These are phyloP conservation scores for Saccharomycopsis babjevae DNA, from an alignment of 805 yeast genomes.

Conservation along the genomic window DNA sequence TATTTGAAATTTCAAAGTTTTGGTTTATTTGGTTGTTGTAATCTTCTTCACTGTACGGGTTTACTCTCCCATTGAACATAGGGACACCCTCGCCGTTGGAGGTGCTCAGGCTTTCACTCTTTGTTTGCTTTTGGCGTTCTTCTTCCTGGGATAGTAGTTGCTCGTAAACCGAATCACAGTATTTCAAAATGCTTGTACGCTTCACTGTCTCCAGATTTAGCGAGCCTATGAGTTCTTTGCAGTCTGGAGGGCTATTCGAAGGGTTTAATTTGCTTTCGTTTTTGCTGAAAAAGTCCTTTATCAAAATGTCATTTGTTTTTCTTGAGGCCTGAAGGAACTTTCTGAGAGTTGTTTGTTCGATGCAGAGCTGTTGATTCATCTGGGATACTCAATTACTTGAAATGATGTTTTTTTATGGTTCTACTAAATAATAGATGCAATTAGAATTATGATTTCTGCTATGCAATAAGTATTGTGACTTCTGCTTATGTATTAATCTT, in stretches of 20 bases:
- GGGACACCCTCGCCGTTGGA: no score
- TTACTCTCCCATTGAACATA: neutral
- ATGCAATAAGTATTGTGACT: no score
- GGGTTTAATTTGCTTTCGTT: neutral
- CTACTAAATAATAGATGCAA: no score
- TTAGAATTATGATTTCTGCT: no score
- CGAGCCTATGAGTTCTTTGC: neutral
- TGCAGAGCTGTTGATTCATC: neutral
- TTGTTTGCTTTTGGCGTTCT: neutral
- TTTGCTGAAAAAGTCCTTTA: neutral
- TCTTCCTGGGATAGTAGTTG: neutral
- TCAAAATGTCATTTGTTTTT: neutral
- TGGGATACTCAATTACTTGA: no score
- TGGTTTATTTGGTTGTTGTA: neutral
- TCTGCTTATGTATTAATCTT: no score
- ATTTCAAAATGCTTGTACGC: neutral
- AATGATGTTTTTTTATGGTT: no score
- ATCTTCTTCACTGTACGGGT: neutral
- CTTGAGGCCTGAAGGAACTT: neutral
- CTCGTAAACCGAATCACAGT: neutral
- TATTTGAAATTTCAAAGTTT: neutral
- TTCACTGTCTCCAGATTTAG: neutral
- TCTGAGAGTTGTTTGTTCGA: neutral
- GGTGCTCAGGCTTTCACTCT: no score
- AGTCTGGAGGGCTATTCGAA: neutral